These are phyloP conservation scores for Paradendryphiella salina DNA, from an alignment of 2,329 filamentous ascomycete species.

Conservation along the genomic window DNA sequence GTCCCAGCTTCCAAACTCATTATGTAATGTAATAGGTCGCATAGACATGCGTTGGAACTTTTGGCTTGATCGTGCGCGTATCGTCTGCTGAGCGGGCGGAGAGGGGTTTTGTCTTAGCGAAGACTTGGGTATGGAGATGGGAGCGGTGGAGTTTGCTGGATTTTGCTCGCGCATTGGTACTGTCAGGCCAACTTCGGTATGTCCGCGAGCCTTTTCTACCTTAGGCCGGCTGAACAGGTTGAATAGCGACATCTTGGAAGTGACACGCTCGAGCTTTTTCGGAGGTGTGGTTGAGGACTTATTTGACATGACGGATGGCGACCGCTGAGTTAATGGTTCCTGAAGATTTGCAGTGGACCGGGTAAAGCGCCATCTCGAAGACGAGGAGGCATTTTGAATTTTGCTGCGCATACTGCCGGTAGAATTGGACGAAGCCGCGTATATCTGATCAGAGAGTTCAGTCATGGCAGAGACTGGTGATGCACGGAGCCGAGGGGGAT, in stretches of 20 bases:
- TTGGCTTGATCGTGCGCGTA: constrained; percentile 39
- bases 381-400: constrained; percentile 25
- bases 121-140: constrained; percentile 32
- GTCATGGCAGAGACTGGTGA: constrained; percentile 15
- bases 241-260: constrained; percentile 55
- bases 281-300: constrained; percentile 17
- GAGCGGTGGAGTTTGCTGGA: constrained; percentile 27
- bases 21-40: constrained; percentile 24
- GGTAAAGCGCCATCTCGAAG: constrained; percentile 45
- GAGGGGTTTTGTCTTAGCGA: constrained; percentile 37
- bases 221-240: constrained; percentile 56
- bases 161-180: constrained; percentile 41
- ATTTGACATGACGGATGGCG: constrained; percentile 13
- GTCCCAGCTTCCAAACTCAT: constrained; percentile 48
- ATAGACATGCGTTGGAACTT: constrained; percentile 40
- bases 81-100: constrained; percentile 34
- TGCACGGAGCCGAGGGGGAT: constrained; percentile 10
- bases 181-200: constrained; percentile 50
- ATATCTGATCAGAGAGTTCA: constrained; percentile 18
- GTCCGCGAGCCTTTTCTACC: constrained; percentile 53
- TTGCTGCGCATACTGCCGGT: constrained; percentile 30
- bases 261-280: constrained; percentile 37
- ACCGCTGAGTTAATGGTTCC: constrained; percentile 18
- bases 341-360: constrained; percentile 39
- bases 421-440: constrained; percentile 21